Percentiles rank a stretch among this genome's conserved stretches.
These are phyloP conservation scores for Quercus cerris DNA, from an alignment of 306 rosid species.

Conservation along the genomic window DNA sequence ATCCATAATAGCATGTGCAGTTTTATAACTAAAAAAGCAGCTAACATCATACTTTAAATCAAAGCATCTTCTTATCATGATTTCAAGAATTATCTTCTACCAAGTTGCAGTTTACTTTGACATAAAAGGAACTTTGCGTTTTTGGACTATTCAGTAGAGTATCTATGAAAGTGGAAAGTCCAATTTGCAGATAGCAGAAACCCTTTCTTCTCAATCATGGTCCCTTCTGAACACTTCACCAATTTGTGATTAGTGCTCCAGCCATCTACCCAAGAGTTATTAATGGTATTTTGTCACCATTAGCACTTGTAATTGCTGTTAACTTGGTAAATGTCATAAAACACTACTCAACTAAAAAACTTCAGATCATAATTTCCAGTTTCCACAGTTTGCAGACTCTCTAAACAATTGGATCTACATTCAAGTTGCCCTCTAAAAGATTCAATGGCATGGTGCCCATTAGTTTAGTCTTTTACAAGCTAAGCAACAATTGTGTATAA, in stretches of 20 bases:
- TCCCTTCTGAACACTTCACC: neutral
- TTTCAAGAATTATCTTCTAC: neutral
- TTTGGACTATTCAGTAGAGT: neutral
- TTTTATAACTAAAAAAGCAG: neutral
- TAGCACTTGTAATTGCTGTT: neutral
- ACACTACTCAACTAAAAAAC: neutral
- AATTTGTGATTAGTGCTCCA: neutral
- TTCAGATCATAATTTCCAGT: neutral
- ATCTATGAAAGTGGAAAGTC: neutral
- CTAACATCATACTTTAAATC: neutral
- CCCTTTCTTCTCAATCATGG: neutral
- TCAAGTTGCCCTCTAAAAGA: constrained; percentile 11
- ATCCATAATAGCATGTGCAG: neutral
- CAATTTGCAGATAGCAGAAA: neutral
- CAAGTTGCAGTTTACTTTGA: neutral
- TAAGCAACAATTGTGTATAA: constrained; percentile 1
- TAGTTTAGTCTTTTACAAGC: neutral
- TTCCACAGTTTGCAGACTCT: neutral
- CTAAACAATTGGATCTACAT: neutral
- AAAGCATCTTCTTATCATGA: neutral
- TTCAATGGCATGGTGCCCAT: constrained; percentile 20
- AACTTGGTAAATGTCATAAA: neutral
- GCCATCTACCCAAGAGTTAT: neutral
- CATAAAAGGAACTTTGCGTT: neutral
- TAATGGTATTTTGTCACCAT: neutral